These are phyloP conservation scores for Boletus pseudopeckii DNA, from an alignment of 768 basidiomycete genomes.

Conservation along the genomic window DNA sequence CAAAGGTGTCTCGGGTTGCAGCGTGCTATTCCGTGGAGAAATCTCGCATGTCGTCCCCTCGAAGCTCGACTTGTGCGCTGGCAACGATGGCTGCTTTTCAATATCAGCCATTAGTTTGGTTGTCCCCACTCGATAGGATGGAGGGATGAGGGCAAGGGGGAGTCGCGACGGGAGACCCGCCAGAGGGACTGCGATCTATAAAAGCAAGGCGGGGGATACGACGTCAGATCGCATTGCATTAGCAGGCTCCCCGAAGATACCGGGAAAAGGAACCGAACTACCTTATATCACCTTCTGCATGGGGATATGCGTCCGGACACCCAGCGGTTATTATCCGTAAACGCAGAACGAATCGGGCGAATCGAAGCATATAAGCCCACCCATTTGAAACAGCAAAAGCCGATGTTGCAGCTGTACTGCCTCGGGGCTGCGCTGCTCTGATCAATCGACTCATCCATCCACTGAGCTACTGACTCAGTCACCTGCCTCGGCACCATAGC, in stretches of 20 bases:
- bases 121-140: slow-evolving; percentile 5
- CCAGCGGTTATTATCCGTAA: slow-evolving; percentile 14
- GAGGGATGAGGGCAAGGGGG: slow-evolving; percentile 12
- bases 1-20: slow-evolving; percentile 18
- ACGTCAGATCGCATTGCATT: slow-evolving; percentile 26
- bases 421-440: background rate
- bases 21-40: slow-evolving; percentile 24
- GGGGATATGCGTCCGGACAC: slow-evolving; percentile 3
- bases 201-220: slow-evolving; percentile 19
- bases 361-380: slow-evolving; percentile 1
- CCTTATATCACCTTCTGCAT: slow-evolving; percentile 10
- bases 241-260: slow-evolving; percentile 18
- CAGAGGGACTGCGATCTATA: slow-evolving; percentile 21
- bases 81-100: slow-evolving; percentile 27
- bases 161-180: slow-evolving; percentile 4
- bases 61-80: slow-evolving; percentile 19
- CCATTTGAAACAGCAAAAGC: slow-evolving; percentile 4
- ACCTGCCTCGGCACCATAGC: background rate
- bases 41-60: slow-evolving; percentile 17
- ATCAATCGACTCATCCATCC: background rate
- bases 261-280: slow-evolving; percentile 21
- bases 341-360: slow-evolving; percentile 4
- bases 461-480: slow-evolving; percentile 1
- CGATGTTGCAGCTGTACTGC: background rate
- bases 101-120: slow-evolving; percentile 27